Percentiles rank a stretch among this genome's conserved stretches.
phyloP scores from a whole-genome alignment of 1,139 yeast species.

The Pichia sorboxylosa region DNA sequence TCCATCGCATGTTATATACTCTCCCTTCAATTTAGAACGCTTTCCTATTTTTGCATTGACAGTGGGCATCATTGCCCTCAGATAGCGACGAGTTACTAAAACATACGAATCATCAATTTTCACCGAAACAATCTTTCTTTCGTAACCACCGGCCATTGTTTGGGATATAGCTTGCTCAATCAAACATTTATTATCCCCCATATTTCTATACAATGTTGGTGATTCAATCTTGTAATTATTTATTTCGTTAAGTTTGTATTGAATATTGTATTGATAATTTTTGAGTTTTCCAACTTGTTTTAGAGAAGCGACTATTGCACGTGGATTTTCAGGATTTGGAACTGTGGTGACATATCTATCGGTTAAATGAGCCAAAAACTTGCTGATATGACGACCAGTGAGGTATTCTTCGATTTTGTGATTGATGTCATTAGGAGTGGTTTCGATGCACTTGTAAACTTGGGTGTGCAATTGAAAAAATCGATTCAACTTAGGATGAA shows the following conservation, averaged over 20 bases:
- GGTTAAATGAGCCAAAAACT: slow-evolving; percentile 7
- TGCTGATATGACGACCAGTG: slow-evolving; percentile 31
- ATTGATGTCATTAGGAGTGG: slow-evolving; percentile 42
- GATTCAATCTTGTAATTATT: slow-evolving; percentile 3
- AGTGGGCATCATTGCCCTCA: slow-evolving; percentile 3
- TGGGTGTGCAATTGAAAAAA: slow-evolving; percentile 57
- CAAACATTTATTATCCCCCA: slow-evolving; percentile 8
- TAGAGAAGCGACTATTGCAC: slow-evolving; percentile 42
- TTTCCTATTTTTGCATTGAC: not conserved
- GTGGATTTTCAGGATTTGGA: slow-evolving; percentile 5
- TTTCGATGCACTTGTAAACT: slow-evolving; percentile 34
- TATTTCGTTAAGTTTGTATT: slow-evolving; percentile 28
- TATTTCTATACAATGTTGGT: not conserved
- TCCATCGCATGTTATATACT: slow-evolving; percentile 2
- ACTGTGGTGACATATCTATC: slow-evolving; percentile 6
- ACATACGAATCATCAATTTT: slow-evolving; percentile 2
- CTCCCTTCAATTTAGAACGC: slow-evolving; percentile 1
- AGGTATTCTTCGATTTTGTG: slow-evolving; percentile 38
- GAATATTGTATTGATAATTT: slow-evolving; percentile 51
- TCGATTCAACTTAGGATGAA: slow-evolving; percentile 24
- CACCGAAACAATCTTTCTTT: not conserved
- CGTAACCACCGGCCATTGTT: no score
- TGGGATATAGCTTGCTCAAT: slow-evolving; percentile 14
- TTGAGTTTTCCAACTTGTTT: slow-evolving; percentile 68
- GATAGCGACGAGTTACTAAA: slow-evolving; percentile 1